Conservation (phyloP, 2,329 filamentous ascomycete species). For the Zymoseptoria crescenta region DNA sequence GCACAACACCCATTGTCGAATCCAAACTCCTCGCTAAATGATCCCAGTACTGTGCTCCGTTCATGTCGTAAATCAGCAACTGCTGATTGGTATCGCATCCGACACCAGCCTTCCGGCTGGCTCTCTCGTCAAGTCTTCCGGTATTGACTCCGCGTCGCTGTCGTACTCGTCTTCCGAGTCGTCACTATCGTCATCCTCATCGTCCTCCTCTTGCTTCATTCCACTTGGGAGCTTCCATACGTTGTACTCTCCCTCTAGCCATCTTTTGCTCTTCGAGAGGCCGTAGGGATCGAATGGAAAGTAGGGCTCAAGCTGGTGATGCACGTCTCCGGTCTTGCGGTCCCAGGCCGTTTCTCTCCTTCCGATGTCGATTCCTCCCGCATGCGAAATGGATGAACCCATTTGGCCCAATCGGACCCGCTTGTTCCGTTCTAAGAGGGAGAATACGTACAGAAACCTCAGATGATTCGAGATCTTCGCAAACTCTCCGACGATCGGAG, state of each 20-base stretch:
- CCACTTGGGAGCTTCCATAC: constrained; percentile 67
- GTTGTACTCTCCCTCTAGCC: constrained; percentile 79
- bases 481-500: constrained; percentile 84
- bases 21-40: constrained; percentile 1
- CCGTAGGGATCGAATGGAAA: constrained; percentile 98
- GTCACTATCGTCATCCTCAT: constrained; percentile 42
- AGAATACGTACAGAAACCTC: constrained; percentile 80
- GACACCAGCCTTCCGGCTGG: constrained; percentile 1
- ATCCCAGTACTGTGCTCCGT: constrained; percentile 7
- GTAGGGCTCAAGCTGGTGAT: constrained; percentile 82
- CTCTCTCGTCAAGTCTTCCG: constrained; percentile 15
- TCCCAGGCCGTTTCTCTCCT: constrained; percentile 49
- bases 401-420: constrained; percentile 70
- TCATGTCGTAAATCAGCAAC: constrained; percentile 4
- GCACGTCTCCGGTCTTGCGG: constrained; percentile 60
- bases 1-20: background rate
- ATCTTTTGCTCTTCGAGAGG: constrained; percentile 74
- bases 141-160: constrained; percentile 22
- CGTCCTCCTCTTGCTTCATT: constrained; percentile 49
- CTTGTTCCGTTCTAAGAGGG: constrained; percentile 86
- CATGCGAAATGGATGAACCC: constrained; percentile 39
- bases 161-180: constrained; percentile 33
- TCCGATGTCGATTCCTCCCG: constrained; percentile 44
- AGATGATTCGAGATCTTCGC: constrained; percentile 80
- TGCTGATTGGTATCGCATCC: constrained; percentile 10